Evolutionary conservation across 345 rosid genomes (phyloP), one percentile per base, ranked within the genome.

Genomic region (Melaleuca alternifolia): DNA sequence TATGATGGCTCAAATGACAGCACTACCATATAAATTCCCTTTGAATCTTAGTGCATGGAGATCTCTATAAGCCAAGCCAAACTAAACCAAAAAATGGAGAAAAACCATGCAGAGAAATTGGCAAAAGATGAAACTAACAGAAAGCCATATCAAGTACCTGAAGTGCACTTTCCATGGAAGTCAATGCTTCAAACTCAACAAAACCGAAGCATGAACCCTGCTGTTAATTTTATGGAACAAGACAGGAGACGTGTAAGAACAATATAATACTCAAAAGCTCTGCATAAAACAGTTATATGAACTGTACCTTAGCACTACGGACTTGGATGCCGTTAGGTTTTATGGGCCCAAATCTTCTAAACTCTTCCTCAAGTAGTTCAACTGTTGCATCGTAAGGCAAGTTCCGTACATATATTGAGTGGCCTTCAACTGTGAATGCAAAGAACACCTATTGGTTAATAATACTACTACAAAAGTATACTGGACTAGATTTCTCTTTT

Each of bases 321-420:
- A 97, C 95, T 96, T 96, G 99, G 90, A 96, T 91, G 82, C 98
- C 98, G 51, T 89, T 87, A 26, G 37, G 90, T 89, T 92, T 96
- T 77, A 96, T 93, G 54, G 98, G 92, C 84, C 98, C 98, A 89
- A 94, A 97, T 50, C 24, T 91, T 90, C 91, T 94, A 88, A 97
- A 96, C 54, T 88, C 92, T 84, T 93, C 98, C 85, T 92, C 89
- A 84, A 97, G 97, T 86, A 93, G 97, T 50, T 91, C 87, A 51
- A 92, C 91, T 53, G 96, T 93, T 89, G 98, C 98, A 83, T 86
- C 88, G 87, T 87, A 89, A 48, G 99, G 94, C 86, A 96, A 90
- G 92, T 93, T 96, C 28, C 94, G 89, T 11, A 97, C 94, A 88
- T 91, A 95, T 84, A 97, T 94, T 61, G 99, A 96, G 90, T 91